Evolutionary conservation across 495 filamentous ascomycete species (phyloP).

Genomic region (Aspergillus coremiiformis): DNA sequence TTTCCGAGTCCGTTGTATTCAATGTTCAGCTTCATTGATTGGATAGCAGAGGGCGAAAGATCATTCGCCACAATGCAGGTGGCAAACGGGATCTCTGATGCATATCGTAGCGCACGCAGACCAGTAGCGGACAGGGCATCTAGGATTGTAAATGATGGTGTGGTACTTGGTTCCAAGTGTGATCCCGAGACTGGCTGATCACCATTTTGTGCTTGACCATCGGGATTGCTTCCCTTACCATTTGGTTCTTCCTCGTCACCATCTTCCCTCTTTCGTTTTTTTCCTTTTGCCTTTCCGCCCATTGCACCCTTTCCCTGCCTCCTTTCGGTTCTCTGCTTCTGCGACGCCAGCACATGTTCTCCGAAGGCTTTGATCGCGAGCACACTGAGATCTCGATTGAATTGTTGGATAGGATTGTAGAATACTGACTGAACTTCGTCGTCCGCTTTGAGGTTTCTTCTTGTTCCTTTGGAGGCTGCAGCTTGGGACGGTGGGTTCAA

Average conservation of each 20-base stretch:
- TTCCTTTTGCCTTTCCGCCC: conserved; percentile 39
- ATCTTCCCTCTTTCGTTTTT: conserved; percentile 42
- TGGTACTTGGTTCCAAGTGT: conserved; percentile 8
- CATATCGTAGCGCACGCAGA: conserved; percentile 84
- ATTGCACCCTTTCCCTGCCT: conserved; percentile 33
- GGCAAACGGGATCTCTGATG: conserved; percentile 75
- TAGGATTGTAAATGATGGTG: conserved; percentile 63
- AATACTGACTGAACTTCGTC: conserved; percentile 72
- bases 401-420: conserved; percentile 98
- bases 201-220: conserved; percentile 7
- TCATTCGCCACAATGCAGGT: conserved; percentile 87
- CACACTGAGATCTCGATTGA: conserved; percentile 92
- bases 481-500: conserved; percentile 48
- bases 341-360: conserved; percentile 51
- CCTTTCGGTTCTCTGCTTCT: conserved; percentile 29
- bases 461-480: conserved; percentile 36
- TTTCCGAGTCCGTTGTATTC: conserved; percentile 66
- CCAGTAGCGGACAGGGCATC: conserved; percentile 95
- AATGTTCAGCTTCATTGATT: conserved; percentile 75
- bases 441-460: conserved; percentile 37
- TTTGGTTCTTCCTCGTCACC: conserved; percentile 10
- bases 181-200: conserved; percentile 3
- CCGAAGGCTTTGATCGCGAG: conserved; percentile 81
- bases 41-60: conserved; percentile 65
- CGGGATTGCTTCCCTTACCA: not conserved